Evolutionary conservation across 768 basidiomycete genomes (phyloP), one percentile per base, ranked within the genome.

Genomic region (Tylopilus intermedius): DNA sequence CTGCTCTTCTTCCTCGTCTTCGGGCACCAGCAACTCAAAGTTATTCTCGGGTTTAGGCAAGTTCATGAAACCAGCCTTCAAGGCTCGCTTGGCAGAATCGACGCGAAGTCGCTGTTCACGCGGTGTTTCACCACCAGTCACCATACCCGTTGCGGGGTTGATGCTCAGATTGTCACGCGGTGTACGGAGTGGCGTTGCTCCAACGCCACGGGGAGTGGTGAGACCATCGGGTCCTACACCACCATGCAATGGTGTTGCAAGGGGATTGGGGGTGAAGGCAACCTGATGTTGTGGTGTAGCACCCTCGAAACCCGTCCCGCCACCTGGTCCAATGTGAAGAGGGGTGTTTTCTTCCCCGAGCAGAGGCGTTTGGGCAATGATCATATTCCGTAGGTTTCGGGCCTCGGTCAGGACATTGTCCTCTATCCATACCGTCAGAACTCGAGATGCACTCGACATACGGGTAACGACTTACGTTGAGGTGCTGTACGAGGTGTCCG

Each of bases 341-440:
- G 94, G 96, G 0, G 96, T 98, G 69, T 99, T 99, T 71, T 98
- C 95, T 45, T 98, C 92, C 4, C 96, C 96, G 11, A 98, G 79
- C 2, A 99, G 76, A 14, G 96, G 96, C 0, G 96, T 99, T 71
- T 98, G 94, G 4, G 81, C 79, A 40, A 86, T 85, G 10, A 84
- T 85, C 92, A 99, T 90, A 62, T 93, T 95, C 21, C 95, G 88
- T 22, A 98, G 72, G 71, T 98, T 98, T 32, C 94, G 82, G 8
- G 95, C 96, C 69, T 99, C 96, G 55, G 88, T 81, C 79, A 98
- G 78, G 39, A 99, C 83, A 62, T 84, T 94, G 68, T 99, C 96
- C 74, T 92, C 95, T 97, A 61, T n/a, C 51, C 38, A 44, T 44
- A 7, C 30, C 30, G 30, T 30, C 30, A 30, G 30, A 30, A 29